Evolutionary conservation across 768 basidiomycete species (phyloP), one percentile per base, ranked within the genome.

Genomic region (Ramaria sp.): DNA sequence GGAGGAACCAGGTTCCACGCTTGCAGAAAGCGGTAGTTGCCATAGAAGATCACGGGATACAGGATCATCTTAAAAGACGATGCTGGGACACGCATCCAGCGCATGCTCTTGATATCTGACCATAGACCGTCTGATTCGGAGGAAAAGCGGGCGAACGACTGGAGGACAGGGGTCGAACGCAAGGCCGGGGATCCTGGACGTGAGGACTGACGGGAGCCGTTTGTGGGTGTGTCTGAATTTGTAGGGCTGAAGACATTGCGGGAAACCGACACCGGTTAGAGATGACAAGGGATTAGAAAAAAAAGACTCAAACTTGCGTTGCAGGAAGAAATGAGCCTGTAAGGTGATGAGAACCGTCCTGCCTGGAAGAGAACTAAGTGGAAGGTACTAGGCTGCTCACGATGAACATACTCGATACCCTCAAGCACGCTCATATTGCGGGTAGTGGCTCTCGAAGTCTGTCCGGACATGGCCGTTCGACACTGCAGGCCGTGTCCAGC

Each of bases 51-150:
- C 53, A 86, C 3, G 6, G 84, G 81, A 0, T 83, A 54, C 34
- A 81, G 60, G 34, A 91, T 75, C 20, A 93, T 65, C 59, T 84
- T 84, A 67, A 90, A 69, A 0, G 91, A 80, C 6, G 80, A 78
- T 12, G 67, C 87, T 7, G 91, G 91, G 20, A 86, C 74, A 17
- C 86, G 69, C 56, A 84, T 82, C 92, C 92, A 95, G 62, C 80
- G 73, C 13, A 75, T 67, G 0, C 77, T 73, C 62, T 58, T 70
- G 61, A 83, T 59, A 66, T 84, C 75, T 65, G 73, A 68, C 79
- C 79, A 70, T 31, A 84, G 66, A 0, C 78, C 78, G 15, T 42
- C 42, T 34, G 37, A 57, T 17, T 48, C 37, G 20, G 45, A 54
- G 7, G 45, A 49, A 31, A 34, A 50, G 15, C 34, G 34, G 19